These are phyloP conservation scores for Botryotinia narcissicola DNA, from an alignment of 2,329 filamentous ascomycete species.

Conservation along the genomic window DNA sequence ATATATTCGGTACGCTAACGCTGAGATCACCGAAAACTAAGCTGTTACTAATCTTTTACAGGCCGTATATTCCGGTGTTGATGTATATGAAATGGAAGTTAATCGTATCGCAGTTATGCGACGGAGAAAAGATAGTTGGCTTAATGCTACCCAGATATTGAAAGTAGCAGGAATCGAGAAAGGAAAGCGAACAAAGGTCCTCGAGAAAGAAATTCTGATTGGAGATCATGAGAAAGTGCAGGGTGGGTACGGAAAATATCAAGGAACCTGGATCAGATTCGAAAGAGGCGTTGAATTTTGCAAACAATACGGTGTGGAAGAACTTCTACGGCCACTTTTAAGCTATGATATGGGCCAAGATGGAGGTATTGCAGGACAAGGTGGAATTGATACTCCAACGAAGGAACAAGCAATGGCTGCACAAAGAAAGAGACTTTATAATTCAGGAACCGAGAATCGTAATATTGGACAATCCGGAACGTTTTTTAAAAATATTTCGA, in stretches of 20 bases:
- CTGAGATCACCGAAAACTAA: slow-evolving; percentile 16
- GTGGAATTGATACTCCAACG: slow-evolving; percentile 86
- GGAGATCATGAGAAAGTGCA: slow-evolving; percentile 98
- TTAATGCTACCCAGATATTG: slow-evolving; percentile 97
- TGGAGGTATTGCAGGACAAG: slow-evolving; percentile 67
- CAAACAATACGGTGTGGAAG: slow-evolving; percentile 73
- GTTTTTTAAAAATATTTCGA: slow-evolving; percentile 96
- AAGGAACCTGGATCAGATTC: slow-evolving; percentile 98
- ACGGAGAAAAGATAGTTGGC: slow-evolving; percentile 88
- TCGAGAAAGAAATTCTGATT: slow-evolving; percentile 95
- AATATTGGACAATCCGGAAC: slow-evolving; percentile 71
- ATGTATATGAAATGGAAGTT: slow-evolving; percentile 98
- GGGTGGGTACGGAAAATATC: slow-evolving; percentile 97
- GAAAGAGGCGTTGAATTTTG: slow-evolving; percentile 91
- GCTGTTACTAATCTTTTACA: slow-evolving; percentile 33
- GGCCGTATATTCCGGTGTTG: slow-evolving; percentile 92
- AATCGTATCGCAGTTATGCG: slow-evolving; percentile 94
- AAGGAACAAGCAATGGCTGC: slow-evolving; percentile 99
- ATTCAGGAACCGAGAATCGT: slow-evolving; percentile 66
- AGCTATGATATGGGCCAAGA: slow-evolving; percentile 80
- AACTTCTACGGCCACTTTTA: slow-evolving; percentile 68
- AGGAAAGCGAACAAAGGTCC: slow-evolving; percentile 93
- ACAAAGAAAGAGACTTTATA: slow-evolving; percentile 89
- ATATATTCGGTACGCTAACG: slow-evolving; percentile 58
- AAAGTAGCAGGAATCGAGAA: slow-evolving; percentile 98